phyloP scores from a whole-genome alignment of 495 filamentous ascomycete species.

The Pseudomonodictys pantanalensis region DNA sequence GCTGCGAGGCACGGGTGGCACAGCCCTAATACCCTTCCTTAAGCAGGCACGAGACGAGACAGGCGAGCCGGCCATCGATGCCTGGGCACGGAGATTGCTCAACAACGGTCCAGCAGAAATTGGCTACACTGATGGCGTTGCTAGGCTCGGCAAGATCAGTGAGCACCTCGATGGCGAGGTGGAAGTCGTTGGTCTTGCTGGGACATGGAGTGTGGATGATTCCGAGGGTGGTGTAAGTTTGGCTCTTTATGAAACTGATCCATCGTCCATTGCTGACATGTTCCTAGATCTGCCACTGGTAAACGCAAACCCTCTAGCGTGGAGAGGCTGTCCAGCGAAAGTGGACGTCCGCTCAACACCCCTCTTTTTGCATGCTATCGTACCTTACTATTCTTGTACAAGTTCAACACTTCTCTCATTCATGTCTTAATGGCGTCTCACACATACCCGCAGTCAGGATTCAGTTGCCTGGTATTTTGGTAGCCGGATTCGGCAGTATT shows the following conservation, averaged over 20 bases:
- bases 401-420: neutral
- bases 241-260: neutral
- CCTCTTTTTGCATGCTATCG: neutral
- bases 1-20: conserved; percentile 87
- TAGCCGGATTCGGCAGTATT: neutral
- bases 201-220: conserved; percentile 81
- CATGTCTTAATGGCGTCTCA: no score
- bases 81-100: conserved; percentile 74
- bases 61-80: conserved; percentile 82
- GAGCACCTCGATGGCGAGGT: conserved; percentile 61
- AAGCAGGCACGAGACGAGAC: conserved; percentile 96
- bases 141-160: conserved; percentile 62
- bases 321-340: no score
- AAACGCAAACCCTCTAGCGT: neutral
- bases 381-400: neutral
- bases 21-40: conserved; percentile 86
- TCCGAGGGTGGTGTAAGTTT: conserved; percentile 64
- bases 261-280: neutral
- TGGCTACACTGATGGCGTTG: conserved; percentile 28
- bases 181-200: conserved; percentile 74
- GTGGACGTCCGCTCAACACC: no score
- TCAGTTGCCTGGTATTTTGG: neutral
- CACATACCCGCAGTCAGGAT: neutral
- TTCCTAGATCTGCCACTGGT: conserved; percentile 51
- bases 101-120: conserved; percentile 51